These are phyloP conservation scores for Penicillium simplicissimum DNA, from an alignment of 495 filamentous ascomycete species.

Conservation along the genomic window DNA sequence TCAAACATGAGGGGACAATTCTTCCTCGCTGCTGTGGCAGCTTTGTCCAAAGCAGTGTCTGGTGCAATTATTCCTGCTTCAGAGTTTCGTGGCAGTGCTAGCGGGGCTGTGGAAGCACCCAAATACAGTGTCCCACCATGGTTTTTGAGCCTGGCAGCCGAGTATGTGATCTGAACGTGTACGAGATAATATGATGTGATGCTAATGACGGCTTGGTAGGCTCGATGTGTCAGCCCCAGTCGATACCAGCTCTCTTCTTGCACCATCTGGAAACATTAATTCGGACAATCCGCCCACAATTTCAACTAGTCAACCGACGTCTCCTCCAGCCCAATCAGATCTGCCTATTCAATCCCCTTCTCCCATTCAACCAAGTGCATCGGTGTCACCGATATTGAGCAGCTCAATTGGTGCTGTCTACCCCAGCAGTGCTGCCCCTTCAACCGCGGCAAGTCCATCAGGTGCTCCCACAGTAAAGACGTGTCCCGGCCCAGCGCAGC, in stretches of 20 bases:
- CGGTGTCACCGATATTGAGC: not conserved
- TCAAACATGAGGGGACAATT: conserved; percentile 22
- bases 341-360: not conserved
- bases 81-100: not conserved
- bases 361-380: not conserved
- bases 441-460: not conserved
- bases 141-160: conserved; percentile 1
- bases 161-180: not conserved
- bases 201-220: not conserved
- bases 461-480: conserved; percentile 17
- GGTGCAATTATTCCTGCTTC: conserved; percentile 16
- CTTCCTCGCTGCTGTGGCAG: conserved; percentile 18
- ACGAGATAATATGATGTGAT: not conserved
- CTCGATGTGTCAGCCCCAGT: conserved; percentile 1
- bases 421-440: not conserved
- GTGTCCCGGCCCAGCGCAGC: conserved; percentile 16
- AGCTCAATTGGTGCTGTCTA: not conserved
- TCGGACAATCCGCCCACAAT: not conserved
- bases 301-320: not conserved
- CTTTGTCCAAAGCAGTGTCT: conserved; percentile 13
- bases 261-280: not conserved
- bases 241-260: not conserved
- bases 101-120: not conserved
- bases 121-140: not conserved
- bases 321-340: not conserved